Evolutionary conservation across 1,284 basidiomycete genomes (phyloP).

Genomic region (Sanghuangporus baumii): DNA sequence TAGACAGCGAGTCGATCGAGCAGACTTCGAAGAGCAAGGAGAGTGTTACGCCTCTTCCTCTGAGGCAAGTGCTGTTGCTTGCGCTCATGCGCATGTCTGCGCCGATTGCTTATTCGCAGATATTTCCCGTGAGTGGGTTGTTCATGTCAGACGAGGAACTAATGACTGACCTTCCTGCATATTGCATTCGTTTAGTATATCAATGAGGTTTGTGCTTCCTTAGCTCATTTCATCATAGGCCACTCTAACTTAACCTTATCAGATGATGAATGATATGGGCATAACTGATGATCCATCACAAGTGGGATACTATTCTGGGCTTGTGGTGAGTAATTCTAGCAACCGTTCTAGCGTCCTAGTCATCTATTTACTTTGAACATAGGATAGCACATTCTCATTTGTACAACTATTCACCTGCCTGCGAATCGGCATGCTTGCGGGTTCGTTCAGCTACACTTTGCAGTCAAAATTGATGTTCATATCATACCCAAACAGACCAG

Average conservation of each 20-base stretch:
- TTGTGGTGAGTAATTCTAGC: no score
- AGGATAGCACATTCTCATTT: conserved; percentile 25
- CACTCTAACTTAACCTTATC: neutral
- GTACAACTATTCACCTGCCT: conserved; percentile 24
- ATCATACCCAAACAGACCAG: conserved; percentile 17
- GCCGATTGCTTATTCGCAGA: conserved; percentile 23
- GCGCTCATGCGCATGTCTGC: conserved; percentile 23
- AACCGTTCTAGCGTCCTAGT: no score
- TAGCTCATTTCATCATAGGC: neutral
- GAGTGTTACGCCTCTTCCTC: conserved; percentile 19
- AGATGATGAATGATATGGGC: conserved; percentile 24
- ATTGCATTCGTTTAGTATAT: conserved; percentile 6
- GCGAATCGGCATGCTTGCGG: conserved; percentile 23
- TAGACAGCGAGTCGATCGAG: neutral
- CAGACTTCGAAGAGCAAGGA: neutral
- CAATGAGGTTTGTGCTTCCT: conserved; percentile 3
- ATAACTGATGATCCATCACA: conserved; percentile 21
- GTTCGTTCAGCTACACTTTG: conserved; percentile 6
- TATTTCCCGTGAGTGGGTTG: conserved; percentile 11
- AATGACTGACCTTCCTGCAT: neutral
- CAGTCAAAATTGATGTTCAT: neutral
- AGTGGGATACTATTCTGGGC: conserved; percentile 26
- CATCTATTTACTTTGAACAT: neutral
- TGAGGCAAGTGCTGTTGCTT: conserved; percentile 19
- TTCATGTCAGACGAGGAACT: neutral